Percentiles rank a stretch among this genome's conserved stretches.
phyloP scores from a whole-genome alignment of 768 basidiomycete species.

The Xerocomellus dryophilus region DNA sequence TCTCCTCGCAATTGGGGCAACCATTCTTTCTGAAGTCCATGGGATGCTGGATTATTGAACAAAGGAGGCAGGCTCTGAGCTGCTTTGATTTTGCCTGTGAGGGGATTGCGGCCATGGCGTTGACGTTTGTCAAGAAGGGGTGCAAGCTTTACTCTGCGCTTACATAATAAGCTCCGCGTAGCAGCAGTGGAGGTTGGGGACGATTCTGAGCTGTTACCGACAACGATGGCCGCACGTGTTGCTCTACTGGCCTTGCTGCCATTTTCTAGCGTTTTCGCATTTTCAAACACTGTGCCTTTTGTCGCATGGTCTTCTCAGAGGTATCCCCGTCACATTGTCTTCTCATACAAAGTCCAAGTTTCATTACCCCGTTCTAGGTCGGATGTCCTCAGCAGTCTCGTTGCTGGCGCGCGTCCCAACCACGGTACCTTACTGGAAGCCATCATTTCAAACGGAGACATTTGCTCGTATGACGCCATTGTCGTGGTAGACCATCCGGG shows the following conservation, averaged over 20 bases:
- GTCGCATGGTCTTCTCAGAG: constrained; percentile 69
- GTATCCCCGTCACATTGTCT: constrained; percentile 33
- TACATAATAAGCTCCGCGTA: constrained; percentile 21
- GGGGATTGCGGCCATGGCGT: constrained; percentile 48
- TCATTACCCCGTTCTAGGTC: constrained; percentile 40
- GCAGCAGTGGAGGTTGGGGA: neutral
- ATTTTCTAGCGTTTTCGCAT: constrained; percentile 45
- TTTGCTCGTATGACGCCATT: constrained; percentile 66
- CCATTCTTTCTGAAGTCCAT: constrained; percentile 81
- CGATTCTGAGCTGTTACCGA: neutral
- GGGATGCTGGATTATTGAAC: constrained; percentile 84
- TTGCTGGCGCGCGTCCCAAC: constrained; percentile 30
- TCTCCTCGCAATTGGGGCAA: constrained; percentile 96
- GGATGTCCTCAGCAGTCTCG: constrained; percentile 42
- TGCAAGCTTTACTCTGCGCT: neutral
- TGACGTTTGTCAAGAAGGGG: neutral
- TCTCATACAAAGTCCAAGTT: neutral
- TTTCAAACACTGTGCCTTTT: constrained; percentile 60
- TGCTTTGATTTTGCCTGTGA: constrained; percentile 62
- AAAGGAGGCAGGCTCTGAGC: constrained; percentile 88
- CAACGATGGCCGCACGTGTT: constrained; percentile 44
- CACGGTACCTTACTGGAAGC: constrained; percentile 40
- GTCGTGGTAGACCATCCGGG: constrained; percentile 71
- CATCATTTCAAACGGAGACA: constrained; percentile 42
- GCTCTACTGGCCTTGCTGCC: constrained; percentile 45